Conservation (phyloP, 345 rosid species). For the Sonneratia alba region DNA sequence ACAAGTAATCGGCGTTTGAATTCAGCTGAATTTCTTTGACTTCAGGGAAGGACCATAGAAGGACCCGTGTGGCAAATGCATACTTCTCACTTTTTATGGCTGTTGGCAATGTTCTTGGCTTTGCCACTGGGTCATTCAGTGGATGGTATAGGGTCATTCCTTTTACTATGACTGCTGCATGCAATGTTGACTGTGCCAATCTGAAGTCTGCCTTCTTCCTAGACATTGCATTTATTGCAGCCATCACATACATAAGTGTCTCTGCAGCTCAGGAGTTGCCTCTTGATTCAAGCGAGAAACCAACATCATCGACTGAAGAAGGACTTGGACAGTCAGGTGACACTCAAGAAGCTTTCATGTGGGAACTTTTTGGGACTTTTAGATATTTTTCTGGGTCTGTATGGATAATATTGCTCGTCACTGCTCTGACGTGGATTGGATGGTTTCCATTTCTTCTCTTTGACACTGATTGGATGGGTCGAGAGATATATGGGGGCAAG, state of each 20-base stretch:
- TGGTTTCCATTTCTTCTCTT: conserved; percentile 90
- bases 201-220: conserved; percentile 88
- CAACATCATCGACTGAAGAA: conserved; percentile 18
- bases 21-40: conserved; percentile 18
- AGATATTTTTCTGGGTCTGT: conserved; percentile 59
- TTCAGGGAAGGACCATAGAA: conserved; percentile 78
- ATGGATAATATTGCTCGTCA: conserved; percentile 71
- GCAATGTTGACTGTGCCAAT: conserved; percentile 76
- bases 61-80: conserved; percentile 89
- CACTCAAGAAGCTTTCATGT: conserved; percentile 70
- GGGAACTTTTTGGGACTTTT: conserved; percentile 87
- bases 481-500: conserved; percentile 80
- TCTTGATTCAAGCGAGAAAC: conserved; percentile 25
- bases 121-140: conserved; percentile 79
- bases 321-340: conserved; percentile 38
- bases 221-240: conserved; percentile 53
- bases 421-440: conserved; percentile 83
- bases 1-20: conserved; percentile 9
- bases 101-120: conserved; percentile 84
- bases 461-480: conserved; percentile 99
- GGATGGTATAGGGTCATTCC: conserved; percentile 83
- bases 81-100: conserved; percentile 95
- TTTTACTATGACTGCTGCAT: conserved; percentile 65
- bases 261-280: conserved; percentile 67
- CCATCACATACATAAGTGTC: conserved; percentile 55